phyloP scores from a whole-genome alignment of 176 grass and related monocot genomes.

The Aegilops speltoides region DNA sequence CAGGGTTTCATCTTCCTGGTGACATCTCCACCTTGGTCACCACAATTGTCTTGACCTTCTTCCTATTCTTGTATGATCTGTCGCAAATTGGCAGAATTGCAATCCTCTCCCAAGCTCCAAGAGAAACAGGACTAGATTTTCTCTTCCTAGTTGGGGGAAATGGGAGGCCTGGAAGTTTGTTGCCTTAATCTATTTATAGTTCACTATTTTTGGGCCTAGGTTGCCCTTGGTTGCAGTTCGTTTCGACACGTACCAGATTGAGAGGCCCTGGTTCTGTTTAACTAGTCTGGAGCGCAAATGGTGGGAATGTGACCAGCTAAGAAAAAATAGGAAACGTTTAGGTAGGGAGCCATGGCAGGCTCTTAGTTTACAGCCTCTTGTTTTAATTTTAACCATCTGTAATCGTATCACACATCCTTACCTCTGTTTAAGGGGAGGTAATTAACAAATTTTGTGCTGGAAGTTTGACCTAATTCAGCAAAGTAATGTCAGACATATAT shows the following conservation, averaged over 20 bases:
- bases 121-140: constrained; percentile 29
- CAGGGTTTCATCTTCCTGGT: constrained; percentile 29
- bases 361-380: not conserved
- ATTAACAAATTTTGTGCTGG: not conserved
- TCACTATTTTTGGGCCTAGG: constrained; percentile 40
- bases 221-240: constrained; percentile 16
- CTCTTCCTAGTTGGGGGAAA: constrained; percentile 45
- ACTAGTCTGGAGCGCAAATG: constrained; percentile 28
- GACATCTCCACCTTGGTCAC: constrained; percentile 10
- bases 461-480: not conserved
- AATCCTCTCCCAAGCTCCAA: constrained; percentile 21
- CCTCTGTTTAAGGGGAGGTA: not conserved
- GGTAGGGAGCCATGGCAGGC: not conserved
- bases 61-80: constrained; percentile 30
- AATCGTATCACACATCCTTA: not conserved
- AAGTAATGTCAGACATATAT: not conserved
- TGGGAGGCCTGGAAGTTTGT: constrained; percentile 34
- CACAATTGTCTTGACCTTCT: constrained; percentile 13
- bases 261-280: constrained; percentile 32
- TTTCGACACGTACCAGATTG: constrained; percentile 27
- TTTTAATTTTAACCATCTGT: constrained; percentile 11
- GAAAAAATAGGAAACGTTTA: not conserved
- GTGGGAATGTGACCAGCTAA: not conserved
- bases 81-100: constrained; percentile 23
- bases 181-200: constrained; percentile 51